Evolutionary conservation across 108 stramenopile genomes (phyloP), one percentile per base, ranked within the genome.

Genomic region (Asterionellopsis glacialis): DNA sequence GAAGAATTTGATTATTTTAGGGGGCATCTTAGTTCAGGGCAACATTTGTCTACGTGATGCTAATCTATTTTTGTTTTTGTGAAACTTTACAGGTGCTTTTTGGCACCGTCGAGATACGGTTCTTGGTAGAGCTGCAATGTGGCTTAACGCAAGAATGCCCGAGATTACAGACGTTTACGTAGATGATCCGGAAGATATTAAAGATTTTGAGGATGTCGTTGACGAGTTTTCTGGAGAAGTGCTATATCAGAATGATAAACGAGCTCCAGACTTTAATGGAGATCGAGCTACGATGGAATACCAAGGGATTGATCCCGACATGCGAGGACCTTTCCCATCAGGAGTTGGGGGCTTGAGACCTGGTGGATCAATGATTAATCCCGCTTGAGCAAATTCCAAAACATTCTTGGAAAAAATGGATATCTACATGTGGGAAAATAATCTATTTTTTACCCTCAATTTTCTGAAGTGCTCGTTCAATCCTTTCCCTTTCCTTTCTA

Each of bases 231-330:
- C 79, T 21, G 88, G 88, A 5, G 85, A 84, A 40, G 71, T 90
- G 0, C 19, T 90, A 16, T 75, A 70, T 53, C 52, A 42, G 41
- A 70, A 68, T 43, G 80, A 81, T 45, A 84, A 84, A 45, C 64
- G 79, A 51, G 45, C 77, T 15, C 74, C 77, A 14, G 82, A 83
- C 47, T 87, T 78, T 41, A 83, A 87, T 58, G 82, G 88, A n/a
- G 88, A 90, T 63, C 15, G 88, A 26, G 79, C 56, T 12, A 85
- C 88, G 15, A 90, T 90, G 88, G 82, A 83, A 56, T 90, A 90
- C 64, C 88, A 90, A 63, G 88, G 88, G 11, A 59, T 83, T 26
- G 77, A 90, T 74, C 88, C 88, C 0, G 88, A 90, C 72, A 63
- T 67, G 25, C 51, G 88, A 45, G 88, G 88, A 7, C 88, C 88